These are phyloP conservation scores for Saxispiralis lemnorum DNA, from an alignment of 495 filamentous ascomycete genomes.

Conservation along the genomic window DNA sequence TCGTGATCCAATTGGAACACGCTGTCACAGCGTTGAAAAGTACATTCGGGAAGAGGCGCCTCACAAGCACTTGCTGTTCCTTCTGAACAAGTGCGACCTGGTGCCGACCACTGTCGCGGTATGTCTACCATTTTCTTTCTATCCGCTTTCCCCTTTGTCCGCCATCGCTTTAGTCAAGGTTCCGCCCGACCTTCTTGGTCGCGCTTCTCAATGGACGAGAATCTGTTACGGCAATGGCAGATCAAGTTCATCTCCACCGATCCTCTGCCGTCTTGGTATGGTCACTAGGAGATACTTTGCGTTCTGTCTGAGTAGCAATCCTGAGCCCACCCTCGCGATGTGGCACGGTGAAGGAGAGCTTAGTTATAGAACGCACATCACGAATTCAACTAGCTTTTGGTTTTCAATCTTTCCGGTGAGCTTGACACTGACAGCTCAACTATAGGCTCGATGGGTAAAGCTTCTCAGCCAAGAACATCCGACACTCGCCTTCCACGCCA, in stretches of 20 bases:
- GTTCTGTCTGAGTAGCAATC: conserved; percentile 84
- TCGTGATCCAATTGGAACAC: conserved; percentile 25
- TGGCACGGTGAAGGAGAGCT: conserved; percentile 58
- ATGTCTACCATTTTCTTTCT: conserved; percentile 33
- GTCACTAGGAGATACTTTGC: conserved; percentile 27
- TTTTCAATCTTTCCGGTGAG: too few relatives aligned
- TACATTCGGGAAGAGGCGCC: conserved; percentile 84
- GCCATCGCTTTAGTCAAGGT: conserved; percentile 62
- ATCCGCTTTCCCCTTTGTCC: conserved; percentile 1
- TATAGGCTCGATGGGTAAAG: conserved; percentile 71
- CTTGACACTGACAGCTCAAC: too few relatives aligned
- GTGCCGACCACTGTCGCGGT: conserved; percentile 88
- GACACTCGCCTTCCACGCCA: conserved; percentile 83
- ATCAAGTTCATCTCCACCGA: conserved; percentile 33
- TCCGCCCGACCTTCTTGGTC: conserved; percentile 30
- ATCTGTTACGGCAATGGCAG: conserved; percentile 99
- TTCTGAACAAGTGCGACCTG: conserved; percentile 89
- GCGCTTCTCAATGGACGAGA: conserved; percentile 41
- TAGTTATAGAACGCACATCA: conserved; percentile 98
- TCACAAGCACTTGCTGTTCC: conserved; percentile 84
- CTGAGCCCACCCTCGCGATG: conserved; percentile 28
- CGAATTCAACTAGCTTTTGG: background rate
- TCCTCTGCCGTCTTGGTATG: conserved; percentile 63
- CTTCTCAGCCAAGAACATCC: conserved; percentile 69
- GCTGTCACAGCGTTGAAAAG: conserved; percentile 70